Conservation (phyloP, 2,329 filamentous ascomycete genomes). For the Myriosclerotinia curreyana region DNA sequence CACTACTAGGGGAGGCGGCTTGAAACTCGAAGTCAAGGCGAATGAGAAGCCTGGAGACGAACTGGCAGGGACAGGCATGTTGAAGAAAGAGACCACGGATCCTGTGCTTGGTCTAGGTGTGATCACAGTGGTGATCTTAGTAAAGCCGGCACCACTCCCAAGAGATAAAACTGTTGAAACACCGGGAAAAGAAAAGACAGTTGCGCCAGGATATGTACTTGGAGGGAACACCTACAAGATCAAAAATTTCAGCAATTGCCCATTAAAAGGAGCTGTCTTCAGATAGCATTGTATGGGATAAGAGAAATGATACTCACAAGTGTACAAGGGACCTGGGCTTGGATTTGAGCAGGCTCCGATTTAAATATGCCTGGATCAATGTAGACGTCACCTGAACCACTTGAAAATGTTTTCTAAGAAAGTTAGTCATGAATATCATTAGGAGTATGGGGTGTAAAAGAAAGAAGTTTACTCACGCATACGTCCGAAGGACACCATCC, state of each 20-base stretch:
- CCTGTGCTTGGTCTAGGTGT: not conserved
- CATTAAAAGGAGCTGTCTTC: not conserved
- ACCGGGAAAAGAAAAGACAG: not conserved
- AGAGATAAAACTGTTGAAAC: conserved; percentile 2
- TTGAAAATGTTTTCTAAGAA: not conserved
- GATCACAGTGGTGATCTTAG: not conserved
- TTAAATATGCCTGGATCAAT: conserved; percentile 1
- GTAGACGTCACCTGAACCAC: not conserved
- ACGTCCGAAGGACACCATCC: conserved; percentile 8
- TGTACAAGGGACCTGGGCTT: not conserved
- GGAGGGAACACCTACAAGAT: not conserved
- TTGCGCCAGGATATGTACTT: conserved; percentile 6
- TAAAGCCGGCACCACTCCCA: not conserved
- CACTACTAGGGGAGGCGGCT: not conserved
- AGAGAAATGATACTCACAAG: not conserved
- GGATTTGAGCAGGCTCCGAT: not conserved
- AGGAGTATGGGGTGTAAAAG: no score
- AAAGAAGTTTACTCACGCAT: not conserved
- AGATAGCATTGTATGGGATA: not conserved
- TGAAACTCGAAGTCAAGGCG: conserved; percentile 9
- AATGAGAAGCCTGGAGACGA: not conserved
- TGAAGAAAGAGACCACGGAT: not conserved
- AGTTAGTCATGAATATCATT: not conserved
- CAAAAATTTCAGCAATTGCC: not conserved
- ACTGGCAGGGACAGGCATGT: not conserved